Conservation (phyloP, 139 green algal species). For the Zygnema circumcarinatum region DNA sequence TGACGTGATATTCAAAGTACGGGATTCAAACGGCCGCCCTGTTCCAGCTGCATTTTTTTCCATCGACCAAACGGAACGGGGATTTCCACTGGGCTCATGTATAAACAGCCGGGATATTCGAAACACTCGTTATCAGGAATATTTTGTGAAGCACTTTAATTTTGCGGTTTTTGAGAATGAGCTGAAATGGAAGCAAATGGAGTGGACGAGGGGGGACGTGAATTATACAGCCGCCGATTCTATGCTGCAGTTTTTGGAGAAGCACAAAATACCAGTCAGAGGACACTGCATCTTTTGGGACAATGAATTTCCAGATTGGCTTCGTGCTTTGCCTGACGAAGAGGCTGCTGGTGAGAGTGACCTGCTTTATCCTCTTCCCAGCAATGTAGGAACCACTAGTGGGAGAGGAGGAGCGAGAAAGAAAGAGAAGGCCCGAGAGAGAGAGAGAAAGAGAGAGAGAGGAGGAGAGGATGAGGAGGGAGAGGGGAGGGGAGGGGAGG, state of each 20-base stretch:
- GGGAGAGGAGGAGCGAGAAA: too few relatives aligned
- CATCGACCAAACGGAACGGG: conserved; percentile 32
- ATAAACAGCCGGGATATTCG: conserved; percentile 27
- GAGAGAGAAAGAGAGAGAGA: too few relatives aligned
- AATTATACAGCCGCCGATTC: conserved; percentile 26
- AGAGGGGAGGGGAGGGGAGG: too few relatives aligned
- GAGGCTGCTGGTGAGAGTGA: conserved; percentile 9
- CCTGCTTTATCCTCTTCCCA: too few relatives aligned
- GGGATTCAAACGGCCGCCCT: neutral
- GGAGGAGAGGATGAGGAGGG: too few relatives aligned
- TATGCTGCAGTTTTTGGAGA: conserved; percentile 30
- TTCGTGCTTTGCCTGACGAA: conserved; percentile 1
- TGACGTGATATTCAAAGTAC: neutral
- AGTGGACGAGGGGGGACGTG: neutral
- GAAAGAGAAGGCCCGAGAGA: too few relatives aligned
- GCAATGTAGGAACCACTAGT: too few relatives aligned
- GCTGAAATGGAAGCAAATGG: conserved; percentile 50
- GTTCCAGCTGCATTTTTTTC: conserved; percentile 24
- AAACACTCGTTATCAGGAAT: conserved; percentile 26
- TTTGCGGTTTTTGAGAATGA: conserved; percentile 52
- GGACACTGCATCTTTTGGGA: conserved; percentile 59
- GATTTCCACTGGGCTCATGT: conserved; percentile 46
- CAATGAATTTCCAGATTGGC: conserved; percentile 35
- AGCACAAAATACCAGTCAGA: conserved; percentile 33
- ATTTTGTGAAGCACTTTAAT: conserved; percentile 47